Evolutionary conservation across 257 asterid species (phyloP), one percentile per base, ranked within the genome.

Genomic region (Sherardia arvensis): DNA sequence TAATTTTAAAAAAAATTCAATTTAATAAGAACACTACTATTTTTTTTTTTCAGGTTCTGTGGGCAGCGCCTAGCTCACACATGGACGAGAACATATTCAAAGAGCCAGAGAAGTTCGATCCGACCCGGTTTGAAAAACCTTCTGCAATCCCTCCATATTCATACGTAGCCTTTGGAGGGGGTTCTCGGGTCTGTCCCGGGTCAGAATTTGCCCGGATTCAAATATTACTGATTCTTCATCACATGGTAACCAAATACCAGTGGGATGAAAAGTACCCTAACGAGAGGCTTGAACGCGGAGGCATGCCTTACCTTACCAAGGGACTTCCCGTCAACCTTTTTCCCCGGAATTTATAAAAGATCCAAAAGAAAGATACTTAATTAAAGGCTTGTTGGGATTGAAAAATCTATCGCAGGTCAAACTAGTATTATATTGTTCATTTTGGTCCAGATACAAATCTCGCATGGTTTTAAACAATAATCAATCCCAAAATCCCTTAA

Each of bases 181-280:
- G 66, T 62, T 17, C 66, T 38, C 66, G 66, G 55, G 36, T 40
- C 26, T 62, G 66, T 43, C 66, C 66, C 2, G 66, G 55, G 54
- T 23, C 55, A 25, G 66, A 62, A 18, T 62, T 38, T 18, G 66
- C 30, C 17, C 38, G 66, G 56, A n/a, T 62, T 62, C 55, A 62
- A 40, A 30, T 61, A 23, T 6, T 61, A 38, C 53, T 61, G 54
- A 40, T 61, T 22, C 49, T 61, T 20, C 66, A 61, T 61, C 30
- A 40, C 20, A 26, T 61, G 54, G 54, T 61, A 12, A 61, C 66
- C 15, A 61, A 61, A 22, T 61, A 61, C 66, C 66, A 23, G 23
- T 61, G 66, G 65, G n/a, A 23, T 0, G 20, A 34, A 36, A 36
- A 34, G 18, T 10, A 5, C 53, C 65, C 65, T 4, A 61, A 65